Percentiles rank a stretch among this genome's conserved stretches.
These are phyloP conservation scores for Hippophae gyantsensis DNA, from an alignment of 306 rosid species.

Conservation along the genomic window DNA sequence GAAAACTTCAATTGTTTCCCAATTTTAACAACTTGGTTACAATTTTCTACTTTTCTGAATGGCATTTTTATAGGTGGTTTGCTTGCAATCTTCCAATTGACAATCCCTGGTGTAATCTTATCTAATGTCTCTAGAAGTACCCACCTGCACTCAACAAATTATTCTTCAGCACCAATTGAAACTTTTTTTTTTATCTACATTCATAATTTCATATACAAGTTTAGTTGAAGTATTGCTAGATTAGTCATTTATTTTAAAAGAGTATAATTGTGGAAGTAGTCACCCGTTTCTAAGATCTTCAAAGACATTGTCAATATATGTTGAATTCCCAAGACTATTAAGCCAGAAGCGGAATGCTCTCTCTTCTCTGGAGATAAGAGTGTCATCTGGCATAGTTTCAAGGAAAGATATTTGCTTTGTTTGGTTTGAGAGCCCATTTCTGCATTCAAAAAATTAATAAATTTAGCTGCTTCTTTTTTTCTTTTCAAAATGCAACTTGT, in stretches of 20 bases:
- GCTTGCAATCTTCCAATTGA: conserved; percentile 87
- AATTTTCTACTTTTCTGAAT: conserved; percentile 92
- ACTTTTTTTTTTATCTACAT: background rate
- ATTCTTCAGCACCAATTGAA: conserved; percentile 4
- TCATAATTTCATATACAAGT: no score
- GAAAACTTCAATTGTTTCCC: conserved; percentile 93
- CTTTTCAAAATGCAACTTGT: background rate
- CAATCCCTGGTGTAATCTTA: conserved; percentile 84
- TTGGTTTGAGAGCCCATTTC: conserved; percentile 85
- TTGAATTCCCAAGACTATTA: conserved; percentile 68
- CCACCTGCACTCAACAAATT: conserved; percentile 53
- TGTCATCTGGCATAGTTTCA: conserved; percentile 65
- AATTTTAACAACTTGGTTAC: conserved; percentile 86
- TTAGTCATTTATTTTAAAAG: background rate
- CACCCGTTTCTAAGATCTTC: conserved; percentile 93
- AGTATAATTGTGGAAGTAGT: conserved; percentile 3
- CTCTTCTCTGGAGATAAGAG: conserved; percentile 85
- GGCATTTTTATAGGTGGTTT: conserved; percentile 99
- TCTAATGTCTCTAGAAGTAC: conserved; percentile 79
- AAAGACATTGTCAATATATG: conserved; percentile 86
- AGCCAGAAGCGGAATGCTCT: conserved; percentile 93
- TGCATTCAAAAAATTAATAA: conserved; percentile 16
- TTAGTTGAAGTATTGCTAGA: background rate
- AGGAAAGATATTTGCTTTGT: conserved; percentile 68
- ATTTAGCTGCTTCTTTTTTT: no score